phyloP scores from a whole-genome alignment of 108 stramenopile genomes.

The Poteriospumella lacustris region DNA sequence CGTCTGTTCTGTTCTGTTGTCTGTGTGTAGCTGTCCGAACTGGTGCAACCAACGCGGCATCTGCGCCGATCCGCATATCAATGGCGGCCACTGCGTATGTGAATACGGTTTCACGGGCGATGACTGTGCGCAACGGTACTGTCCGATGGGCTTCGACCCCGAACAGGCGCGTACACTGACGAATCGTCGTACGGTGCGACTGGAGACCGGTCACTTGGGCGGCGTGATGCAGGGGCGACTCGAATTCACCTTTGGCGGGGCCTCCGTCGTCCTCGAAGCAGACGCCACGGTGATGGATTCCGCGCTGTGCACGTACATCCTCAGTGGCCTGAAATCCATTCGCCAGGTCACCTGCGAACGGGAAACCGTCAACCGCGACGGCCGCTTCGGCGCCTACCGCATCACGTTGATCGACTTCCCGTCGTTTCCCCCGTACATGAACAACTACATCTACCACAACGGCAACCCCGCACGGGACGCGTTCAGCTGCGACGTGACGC shows the following conservation, averaged over 20 bases:
- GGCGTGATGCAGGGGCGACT: neutral
- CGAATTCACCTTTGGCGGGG: neutral
- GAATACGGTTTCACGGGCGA: conserved; percentile 10
- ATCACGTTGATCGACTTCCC: neutral
- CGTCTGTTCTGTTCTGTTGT: neutral
- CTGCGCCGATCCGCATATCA: neutral
- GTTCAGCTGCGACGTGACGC: neutral
- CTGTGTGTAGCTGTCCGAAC: conserved; percentile 8
- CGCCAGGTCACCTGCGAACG: neutral
- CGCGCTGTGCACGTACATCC: neutral
- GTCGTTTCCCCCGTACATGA: neutral
- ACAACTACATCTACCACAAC: neutral
- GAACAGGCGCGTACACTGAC: neutral
- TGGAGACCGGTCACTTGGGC: neutral
- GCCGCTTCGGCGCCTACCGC: neutral
- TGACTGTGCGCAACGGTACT: conserved; percentile 9
- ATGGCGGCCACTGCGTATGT: conserved; percentile 12
- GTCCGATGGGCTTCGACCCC: neutral
- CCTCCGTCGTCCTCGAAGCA: conserved; percentile 8
- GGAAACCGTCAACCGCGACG: neutral
- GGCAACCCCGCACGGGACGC: neutral
- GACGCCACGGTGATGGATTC: neutral
- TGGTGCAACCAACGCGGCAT: conserved; percentile 21
- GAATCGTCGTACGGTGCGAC: conserved; percentile 7
- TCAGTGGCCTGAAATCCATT: neutral